Conservation (phyloP, 176 grass and related monocot species). For the Zoysia japonica region DNA sequence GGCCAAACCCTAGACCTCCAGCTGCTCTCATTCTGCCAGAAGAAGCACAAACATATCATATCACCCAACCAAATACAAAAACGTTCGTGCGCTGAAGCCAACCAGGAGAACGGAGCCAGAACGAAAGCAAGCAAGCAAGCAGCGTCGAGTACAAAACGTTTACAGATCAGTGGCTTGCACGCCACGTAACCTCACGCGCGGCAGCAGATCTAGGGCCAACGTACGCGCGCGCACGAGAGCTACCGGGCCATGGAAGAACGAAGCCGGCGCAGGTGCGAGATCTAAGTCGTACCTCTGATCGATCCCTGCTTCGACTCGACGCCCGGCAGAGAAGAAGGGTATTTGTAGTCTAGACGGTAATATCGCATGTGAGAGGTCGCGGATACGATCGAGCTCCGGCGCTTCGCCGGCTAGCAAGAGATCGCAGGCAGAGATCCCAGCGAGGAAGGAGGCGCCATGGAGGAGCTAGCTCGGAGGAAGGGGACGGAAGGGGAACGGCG, state of each 20-base stretch:
- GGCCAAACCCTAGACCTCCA: conserved; percentile 56
- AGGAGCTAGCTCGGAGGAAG: conserved; percentile 16
- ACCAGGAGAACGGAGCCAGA: not conserved
- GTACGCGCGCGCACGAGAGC: conserved; percentile 28
- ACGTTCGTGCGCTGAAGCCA: not conserved
- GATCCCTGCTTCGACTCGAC: not conserved
- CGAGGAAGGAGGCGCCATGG: conserved; percentile 44
- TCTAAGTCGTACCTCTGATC: conserved; percentile 38
- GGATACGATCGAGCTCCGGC: not conserved
- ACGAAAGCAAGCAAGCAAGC: not conserved
- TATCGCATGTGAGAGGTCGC: conserved; percentile 50
- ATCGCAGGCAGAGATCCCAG: conserved; percentile 16
- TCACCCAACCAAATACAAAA: not conserved
- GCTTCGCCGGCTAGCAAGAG: conserved; percentile 4
- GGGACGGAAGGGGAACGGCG: conserved; percentile 39
- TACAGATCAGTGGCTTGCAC: conserved; percentile 37
- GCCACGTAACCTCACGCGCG: conserved; percentile 37
- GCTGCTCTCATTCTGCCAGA: conserved; percentile 28
- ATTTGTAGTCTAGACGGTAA: not conserved
- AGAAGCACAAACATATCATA: not conserved
- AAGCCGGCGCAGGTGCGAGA: conserved; percentile 5
- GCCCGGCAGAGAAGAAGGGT: conserved; percentile 11
- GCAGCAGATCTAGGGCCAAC: conserved; percentile 54
- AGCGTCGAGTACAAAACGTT: not conserved
- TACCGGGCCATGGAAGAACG: not conserved